Percentiles rank a stretch among this genome's conserved stretches.
Conservation (phyloP, 371 early-diverging fungal species). For the Mortierella sp. region DNA sequence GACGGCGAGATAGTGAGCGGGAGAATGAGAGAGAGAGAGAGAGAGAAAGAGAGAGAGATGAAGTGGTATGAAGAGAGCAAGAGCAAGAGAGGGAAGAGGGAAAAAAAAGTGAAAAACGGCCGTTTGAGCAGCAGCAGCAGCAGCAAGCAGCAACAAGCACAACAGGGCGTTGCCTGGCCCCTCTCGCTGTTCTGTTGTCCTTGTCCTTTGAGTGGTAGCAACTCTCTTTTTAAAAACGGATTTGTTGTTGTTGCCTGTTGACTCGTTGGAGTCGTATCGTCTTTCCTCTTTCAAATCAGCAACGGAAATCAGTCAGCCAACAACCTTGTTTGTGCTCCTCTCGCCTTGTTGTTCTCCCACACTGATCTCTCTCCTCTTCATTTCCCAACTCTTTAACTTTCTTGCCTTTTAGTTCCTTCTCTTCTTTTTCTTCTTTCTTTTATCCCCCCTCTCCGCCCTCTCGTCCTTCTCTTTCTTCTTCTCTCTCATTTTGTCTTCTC, state of each 20-base stretch:
- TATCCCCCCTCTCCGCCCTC: neutral
- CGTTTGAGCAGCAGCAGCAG: neutral
- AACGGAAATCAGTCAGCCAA: too few relatives aligned
- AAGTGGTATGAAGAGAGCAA: neutral
- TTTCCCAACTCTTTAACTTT: neutral
- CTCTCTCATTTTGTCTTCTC: neutral
- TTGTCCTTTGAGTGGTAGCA: neutral
- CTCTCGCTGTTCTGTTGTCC: neutral
- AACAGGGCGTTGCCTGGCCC: neutral
- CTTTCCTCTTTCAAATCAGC: neutral
- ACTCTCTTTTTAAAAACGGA: neutral
- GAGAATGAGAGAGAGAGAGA: too few relatives aligned
- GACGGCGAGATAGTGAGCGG: neutral
- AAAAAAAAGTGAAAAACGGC: conserved; percentile 10
- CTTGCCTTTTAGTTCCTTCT: neutral
- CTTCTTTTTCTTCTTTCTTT: neutral
- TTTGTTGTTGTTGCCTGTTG: neutral
- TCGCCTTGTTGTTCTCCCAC: neutral
- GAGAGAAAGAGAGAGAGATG: too few relatives aligned
- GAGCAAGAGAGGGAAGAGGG: neutral
- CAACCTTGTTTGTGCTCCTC: conserved; percentile 11
- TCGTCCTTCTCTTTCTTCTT: neutral
- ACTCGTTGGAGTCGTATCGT: neutral
- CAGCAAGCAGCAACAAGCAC: too few relatives aligned
- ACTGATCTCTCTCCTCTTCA: neutral